These are phyloP conservation scores for Clarkia xantiana DNA, from an alignment of 345 rosid species.

Conservation along the genomic window DNA sequence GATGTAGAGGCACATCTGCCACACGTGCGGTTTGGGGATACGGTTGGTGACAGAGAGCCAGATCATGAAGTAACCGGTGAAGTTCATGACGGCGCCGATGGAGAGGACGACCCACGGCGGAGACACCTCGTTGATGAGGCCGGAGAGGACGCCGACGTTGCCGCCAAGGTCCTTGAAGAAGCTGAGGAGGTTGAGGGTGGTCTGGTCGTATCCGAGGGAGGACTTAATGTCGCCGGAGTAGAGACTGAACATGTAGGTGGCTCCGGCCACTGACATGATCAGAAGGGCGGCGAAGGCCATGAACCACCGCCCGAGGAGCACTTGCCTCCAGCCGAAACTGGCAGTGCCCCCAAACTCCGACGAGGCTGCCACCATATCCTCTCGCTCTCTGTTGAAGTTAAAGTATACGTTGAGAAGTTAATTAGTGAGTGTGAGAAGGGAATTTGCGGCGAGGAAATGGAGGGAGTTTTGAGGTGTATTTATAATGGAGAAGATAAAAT, in stretches of 20 bases:
- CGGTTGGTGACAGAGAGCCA: constrained; percentile 23
- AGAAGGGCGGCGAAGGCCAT: constrained; percentile 21
- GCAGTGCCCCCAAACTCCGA: too few species aligned
- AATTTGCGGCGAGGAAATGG: too few species aligned
- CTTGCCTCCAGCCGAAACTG: too few species aligned
- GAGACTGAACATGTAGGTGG: constrained; percentile 23
- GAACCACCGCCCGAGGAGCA: constrained; percentile 20
- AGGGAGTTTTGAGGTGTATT: too few species aligned
- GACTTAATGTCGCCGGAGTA: constrained; percentile 23
- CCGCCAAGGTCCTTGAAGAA: constrained; percentile 27
- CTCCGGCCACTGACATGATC: constrained; percentile 23
- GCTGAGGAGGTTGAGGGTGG: constrained; percentile 13
- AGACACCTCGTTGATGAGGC: constrained; percentile 21
- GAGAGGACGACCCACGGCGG: constrained; percentile 25
- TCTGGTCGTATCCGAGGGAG: constrained; percentile 18
- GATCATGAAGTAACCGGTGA: constrained; percentile 27
- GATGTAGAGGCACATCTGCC: constrained; percentile 29
- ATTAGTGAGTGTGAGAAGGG: too few species aligned
- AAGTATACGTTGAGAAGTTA: too few species aligned
- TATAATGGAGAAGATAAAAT: too few species aligned
- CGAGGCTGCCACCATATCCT: too few species aligned
- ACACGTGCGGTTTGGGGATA: constrained; percentile 10
- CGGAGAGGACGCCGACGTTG: constrained; percentile 16
- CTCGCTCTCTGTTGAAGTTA: too few species aligned
- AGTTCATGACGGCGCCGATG: constrained; percentile 21